phyloP scores from a whole-genome alignment of 805 yeast species.

The Lipomyces mesembrius region DNA sequence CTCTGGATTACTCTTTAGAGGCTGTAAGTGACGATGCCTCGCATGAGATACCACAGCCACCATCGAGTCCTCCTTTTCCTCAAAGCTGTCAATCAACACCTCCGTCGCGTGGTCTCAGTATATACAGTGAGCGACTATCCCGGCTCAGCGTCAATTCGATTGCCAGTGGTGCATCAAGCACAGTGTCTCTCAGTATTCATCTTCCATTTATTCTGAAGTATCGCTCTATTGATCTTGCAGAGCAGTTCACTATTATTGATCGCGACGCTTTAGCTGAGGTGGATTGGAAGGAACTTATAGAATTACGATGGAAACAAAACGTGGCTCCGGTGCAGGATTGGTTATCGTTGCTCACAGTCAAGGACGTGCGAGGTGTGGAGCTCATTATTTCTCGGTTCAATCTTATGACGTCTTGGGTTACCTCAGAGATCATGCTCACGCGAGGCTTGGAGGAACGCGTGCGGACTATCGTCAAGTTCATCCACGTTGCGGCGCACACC shows the following conservation, averaged over 20 bases:
- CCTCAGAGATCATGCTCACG: constrained; percentile 82
- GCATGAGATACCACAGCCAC: neutral
- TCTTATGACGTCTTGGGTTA: constrained; percentile 84
- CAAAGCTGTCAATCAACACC: neutral
- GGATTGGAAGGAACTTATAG: constrained; percentile 89
- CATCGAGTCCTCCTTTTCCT: neutral
- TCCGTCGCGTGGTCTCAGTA: constrained; percentile 1
- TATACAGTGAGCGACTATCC: constrained; percentile 6
- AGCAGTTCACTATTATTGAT: constrained; percentile 86
- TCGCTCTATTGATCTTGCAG: constrained; percentile 67
- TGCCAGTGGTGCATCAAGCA: constrained; percentile 22
- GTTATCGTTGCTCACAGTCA: constrained; percentile 71
- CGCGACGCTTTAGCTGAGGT: constrained; percentile 79
- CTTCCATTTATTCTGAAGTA: constrained; percentile 80
- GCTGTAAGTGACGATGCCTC: neutral
- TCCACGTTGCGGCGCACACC: constrained; percentile 82
- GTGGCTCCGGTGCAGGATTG: constrained; percentile 77
- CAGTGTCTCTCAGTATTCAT: constrained; percentile 51
- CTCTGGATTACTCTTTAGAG: neutral
- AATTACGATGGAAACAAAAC: constrained; percentile 71
- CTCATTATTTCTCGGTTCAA: constrained; percentile 85
- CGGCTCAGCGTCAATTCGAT: constrained; percentile 11
- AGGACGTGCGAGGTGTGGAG: constrained; percentile 70
- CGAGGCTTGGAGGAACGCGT: constrained; percentile 61
- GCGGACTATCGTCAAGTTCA: constrained; percentile 77